Base-by-base conservation (phyloP, 2,329 filamentous ascomycete genomes). In the Orbilia ellipsospora region DNA sequence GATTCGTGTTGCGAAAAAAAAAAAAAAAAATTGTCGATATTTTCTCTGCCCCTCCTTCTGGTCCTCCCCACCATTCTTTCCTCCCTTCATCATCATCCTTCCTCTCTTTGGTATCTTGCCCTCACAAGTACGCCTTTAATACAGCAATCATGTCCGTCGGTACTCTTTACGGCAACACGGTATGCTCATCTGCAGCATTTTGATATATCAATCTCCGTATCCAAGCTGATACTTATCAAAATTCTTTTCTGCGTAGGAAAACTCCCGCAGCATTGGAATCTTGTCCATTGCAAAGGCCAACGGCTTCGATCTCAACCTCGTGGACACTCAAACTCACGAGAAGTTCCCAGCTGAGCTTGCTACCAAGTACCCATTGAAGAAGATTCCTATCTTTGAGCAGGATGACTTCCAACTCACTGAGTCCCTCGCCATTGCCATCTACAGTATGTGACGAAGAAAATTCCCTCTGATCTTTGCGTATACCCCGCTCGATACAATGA, bases 231-330 rank as follows among this genome's bases (percentile, higher is more conserved):
- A 36, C 44, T 60, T 15, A 68, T 44, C 44, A 23, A 20, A 5
- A 13, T 61, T 61, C 31, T 20, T 78, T 69, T 77, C 78, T 67
- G 61, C 64, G 75, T 82, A 97, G 94, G 88, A 88, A 83, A 97
- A 97, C 89, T 87, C 92, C 85, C 94, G 94, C 87, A 92, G 91
- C 84, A 92, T 91, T 82, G 90, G 90, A 83, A 92, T 97, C 85
- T 89, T 90, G 84, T 94, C 92, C 81, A 92, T 97, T 83, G 95
- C 95, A 81, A 98, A 99, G 90, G 93, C 93, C 86, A 98, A 98
- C 86, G 90, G 91, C 83, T 89, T 99, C 83, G 93, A 98, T 79
- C 84, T 99, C 81, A 93, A 97, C 85, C 84, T 94, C 79, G 90
- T 95, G 80, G 85, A 91, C 81, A 91, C 89, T 78, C 86, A 90